A percentile compares a stretch with the other conserved stretches of the same genome.
phyloP scores from a whole-genome alignment of 257 asterid species.

The Nicotiana attenuata region DNA sequence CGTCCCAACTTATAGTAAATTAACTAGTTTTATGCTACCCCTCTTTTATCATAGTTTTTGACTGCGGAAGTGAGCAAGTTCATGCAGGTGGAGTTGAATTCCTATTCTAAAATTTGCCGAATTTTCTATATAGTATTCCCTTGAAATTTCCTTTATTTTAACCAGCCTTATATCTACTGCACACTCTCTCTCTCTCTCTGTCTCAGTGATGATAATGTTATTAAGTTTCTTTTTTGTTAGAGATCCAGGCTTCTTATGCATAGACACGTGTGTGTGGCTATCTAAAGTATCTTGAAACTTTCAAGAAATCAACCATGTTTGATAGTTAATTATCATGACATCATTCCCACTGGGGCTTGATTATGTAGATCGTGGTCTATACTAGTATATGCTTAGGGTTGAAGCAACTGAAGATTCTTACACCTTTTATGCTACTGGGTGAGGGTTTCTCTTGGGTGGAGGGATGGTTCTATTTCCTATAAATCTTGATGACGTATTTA shows the following conservation, averaged over 20 bases:
- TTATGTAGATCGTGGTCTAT: not conserved
- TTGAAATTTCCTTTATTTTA: too few relatives aligned
- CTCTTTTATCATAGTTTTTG: too few relatives aligned
- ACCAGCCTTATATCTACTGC: too few relatives aligned
- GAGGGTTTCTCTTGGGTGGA: too few relatives aligned
- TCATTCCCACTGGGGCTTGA: not conserved
- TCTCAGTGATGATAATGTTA: not conserved
- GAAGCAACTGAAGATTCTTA: not conserved
- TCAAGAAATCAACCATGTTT: conserved; percentile 8
- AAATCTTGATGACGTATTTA: too few relatives aligned
- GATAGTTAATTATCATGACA: not conserved
- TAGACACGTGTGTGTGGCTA: not conserved
- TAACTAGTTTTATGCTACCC: too few relatives aligned
- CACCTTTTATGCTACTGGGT: not conserved
- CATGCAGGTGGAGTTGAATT: too few relatives aligned
- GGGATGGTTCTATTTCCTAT: too few relatives aligned
- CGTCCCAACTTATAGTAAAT: too few relatives aligned
- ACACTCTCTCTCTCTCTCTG: not conserved
- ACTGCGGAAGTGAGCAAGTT: too few relatives aligned
- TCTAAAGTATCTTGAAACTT: not conserved
- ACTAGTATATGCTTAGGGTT: not conserved
- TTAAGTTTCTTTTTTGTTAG: not conserved
- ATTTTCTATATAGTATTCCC: too few relatives aligned
- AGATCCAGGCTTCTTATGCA: not conserved
- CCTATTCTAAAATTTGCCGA: too few relatives aligned